Base-by-base conservation (phyloP, 768 basidiomycete species). In the Hygrophorus russula region DNA sequence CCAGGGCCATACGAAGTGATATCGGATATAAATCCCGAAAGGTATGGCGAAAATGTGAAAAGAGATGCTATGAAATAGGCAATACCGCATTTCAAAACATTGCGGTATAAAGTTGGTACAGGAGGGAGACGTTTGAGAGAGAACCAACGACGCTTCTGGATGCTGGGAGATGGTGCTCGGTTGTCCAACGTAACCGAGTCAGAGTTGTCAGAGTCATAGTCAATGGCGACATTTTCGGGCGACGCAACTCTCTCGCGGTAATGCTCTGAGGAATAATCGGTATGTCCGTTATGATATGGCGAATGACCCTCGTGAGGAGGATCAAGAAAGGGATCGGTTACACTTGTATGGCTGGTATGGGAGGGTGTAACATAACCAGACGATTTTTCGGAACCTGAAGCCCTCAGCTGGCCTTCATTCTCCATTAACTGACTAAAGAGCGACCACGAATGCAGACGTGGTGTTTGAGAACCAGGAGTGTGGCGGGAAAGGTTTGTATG, bases 51-150 rank as follows among this genome's bases (percentile, higher is more conserved):
- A 56, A 90, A 98, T 1, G 96, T 99, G 71, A 98, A 99, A 9
- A 97, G 68, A 0, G 87, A 90, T 4, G 74, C 92, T 42, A 97
- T 62, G 51, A 89, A 78, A 61, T 99, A 99, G 0, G 93, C 86
- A 13, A 97, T 66, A 2, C 81, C 73, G 63, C 96, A 99, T 64
- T 98, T 97, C 50, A 94, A 62, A 35, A 96, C 75, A 54, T 87
- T 89, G 32, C 75, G 73, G 45, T 78, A 69, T 20, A 81, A 47
- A 13, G 71, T 49, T 2, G 80, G 62, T 29, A 82, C 49, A 10
- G 60, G 48, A 4, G 71, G 70, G 31, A 64, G 36, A 14, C 49
- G 52, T 5, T 41, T 17, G 8, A 48, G 48, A 20, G 37, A 42
- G 18, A 36, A 44, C 46, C 41, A 47, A 10, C 14, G 5, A 32